Conservation (phyloP, 345 rosid genomes). For the Camelina hispida region DNA sequence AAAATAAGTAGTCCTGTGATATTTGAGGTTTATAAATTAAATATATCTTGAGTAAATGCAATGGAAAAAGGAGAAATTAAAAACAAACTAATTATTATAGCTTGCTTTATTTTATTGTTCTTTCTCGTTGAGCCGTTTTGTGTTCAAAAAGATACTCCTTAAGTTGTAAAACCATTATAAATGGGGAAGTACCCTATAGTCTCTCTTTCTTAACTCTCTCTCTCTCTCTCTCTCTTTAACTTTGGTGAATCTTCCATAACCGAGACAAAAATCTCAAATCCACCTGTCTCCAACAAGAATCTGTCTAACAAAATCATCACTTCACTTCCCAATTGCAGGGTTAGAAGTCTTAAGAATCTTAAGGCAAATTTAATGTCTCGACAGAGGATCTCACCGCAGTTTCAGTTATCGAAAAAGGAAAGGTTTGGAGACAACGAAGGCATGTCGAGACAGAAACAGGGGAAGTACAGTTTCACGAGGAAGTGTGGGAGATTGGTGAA, state of each 20-base stretch:
- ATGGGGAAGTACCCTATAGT: slow-evolving; percentile 26
- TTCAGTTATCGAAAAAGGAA: slow-evolving; percentile 53
- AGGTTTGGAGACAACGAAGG: slow-evolving; percentile 32
- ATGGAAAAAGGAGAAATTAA: too few species aligned
- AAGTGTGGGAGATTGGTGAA: slow-evolving; percentile 80
- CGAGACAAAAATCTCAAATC: background rate
- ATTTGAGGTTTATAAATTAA: too few species aligned
- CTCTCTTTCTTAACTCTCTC: slow-evolving; percentile 6
- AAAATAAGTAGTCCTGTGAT: too few species aligned
- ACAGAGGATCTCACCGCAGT: slow-evolving; percentile 35
- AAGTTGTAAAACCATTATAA: slow-evolving; percentile 22
- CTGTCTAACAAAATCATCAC: background rate
- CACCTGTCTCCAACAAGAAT: background rate
- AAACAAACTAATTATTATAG: too few species aligned
- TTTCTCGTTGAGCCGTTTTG: slow-evolving; percentile 5
- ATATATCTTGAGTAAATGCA: too few species aligned
- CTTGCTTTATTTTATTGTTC: background rate
- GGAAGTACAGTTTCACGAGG: slow-evolving; percentile 68
- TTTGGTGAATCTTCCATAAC: background rate
- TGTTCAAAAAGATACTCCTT: background rate
- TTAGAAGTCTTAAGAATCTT: slow-evolving; percentile 10
- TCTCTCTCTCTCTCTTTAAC: background rate
- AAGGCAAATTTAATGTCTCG: slow-evolving; percentile 11
- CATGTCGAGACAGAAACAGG: slow-evolving; percentile 37
- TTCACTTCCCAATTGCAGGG: background rate